Evolutionary conservation across 2,329 filamentous ascomycete species (phyloP), one percentile per base, ranked within the genome.

Genomic region (Xylaria multiplex): DNA sequence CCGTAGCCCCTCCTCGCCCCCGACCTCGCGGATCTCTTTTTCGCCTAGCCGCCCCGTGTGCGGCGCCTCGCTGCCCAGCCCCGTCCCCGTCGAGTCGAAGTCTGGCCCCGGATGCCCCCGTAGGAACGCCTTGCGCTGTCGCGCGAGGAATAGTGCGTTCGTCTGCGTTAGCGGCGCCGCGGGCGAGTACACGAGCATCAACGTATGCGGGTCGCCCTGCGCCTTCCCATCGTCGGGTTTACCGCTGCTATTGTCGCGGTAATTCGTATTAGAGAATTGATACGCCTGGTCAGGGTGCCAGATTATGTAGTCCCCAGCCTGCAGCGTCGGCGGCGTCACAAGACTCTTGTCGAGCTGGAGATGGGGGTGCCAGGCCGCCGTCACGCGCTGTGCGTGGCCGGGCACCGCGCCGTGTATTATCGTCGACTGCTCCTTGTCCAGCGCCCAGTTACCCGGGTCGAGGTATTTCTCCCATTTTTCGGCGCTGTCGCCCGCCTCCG

Each of bases 281-380:
- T 87, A 87, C 7, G 85, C 82, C 66, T 86, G 81, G 69, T 87
- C 85, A 24, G 84, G 84, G 71, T 87, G 85, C 85, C 85, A 87
- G 70, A 87, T 77, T 66, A 87, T 84, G 73, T 87, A 87, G 78
- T 87, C 85, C 71, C 85, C 85, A 0, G 84, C 81, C 66, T 83
- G 83, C 49, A 87, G 75, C 9, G 83, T 84, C 3, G 85, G 85
- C 53, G 86, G 80, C n/a, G 84, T 84, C 64, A 87, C 81, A 67
- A 87, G 82, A 67, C 83, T 86, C 62, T 80, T 79, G 65, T 83
- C 80, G 52, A 87, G 80, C 72, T 83, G 79, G 13, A 87, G 79
- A 64, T 87, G 85, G 22, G 85, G 85, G 70, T 87, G 85, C 85
- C 85, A 87, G 11, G 82, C 80, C 71, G 86, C 85, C 1, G 85